Evolutionary conservation across 345 rosid genomes (phyloP).

Genomic region (Cardamine occulta): DNA sequence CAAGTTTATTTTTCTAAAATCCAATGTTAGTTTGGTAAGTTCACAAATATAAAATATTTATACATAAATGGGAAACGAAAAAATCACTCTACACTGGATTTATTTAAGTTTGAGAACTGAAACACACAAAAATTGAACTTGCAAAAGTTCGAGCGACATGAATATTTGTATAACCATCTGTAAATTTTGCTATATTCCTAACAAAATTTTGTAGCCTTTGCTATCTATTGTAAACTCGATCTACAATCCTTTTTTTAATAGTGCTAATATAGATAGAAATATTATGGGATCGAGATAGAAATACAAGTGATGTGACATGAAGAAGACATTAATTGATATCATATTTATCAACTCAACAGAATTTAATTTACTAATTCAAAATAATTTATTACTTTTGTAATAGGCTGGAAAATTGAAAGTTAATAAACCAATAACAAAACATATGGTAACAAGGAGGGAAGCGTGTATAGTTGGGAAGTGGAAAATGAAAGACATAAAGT

Average conservation of each 20-base stretch:
- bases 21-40: no score
- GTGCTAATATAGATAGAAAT: no score
- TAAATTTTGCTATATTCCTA: background rate
- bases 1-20: no score
- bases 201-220: background rate
- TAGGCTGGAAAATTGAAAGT: background rate
- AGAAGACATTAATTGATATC: background rate
- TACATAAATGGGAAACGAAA: no score
- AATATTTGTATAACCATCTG: background rate
- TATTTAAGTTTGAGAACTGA: background rate
- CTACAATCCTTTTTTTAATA: no score
- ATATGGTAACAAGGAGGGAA: background rate
- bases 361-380: background rate
- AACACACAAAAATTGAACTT: no score
- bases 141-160: background rate
- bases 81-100: background rate
- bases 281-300: no score
- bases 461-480: background rate
- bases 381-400: background rate
- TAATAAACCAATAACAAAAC: background rate
- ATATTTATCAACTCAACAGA: background rate
- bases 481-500: background rate
- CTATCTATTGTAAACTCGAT: background rate
- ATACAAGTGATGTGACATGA: background rate
- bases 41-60: no score